Evolutionary conservation across 2,329 filamentous ascomycete genomes (phyloP).

Genomic region (Stagonosporopsis chrysanthemi): DNA sequence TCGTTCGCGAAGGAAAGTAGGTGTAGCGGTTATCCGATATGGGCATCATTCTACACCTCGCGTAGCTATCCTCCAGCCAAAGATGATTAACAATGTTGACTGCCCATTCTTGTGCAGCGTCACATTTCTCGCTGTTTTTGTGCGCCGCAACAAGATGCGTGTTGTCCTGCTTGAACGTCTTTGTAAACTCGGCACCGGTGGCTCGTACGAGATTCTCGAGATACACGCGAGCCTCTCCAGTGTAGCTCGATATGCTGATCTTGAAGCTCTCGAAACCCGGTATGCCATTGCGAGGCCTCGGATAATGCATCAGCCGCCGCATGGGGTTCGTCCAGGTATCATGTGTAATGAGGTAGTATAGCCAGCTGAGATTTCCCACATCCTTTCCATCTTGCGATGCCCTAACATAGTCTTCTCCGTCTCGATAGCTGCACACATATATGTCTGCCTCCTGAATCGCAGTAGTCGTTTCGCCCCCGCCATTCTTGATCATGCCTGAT

Average conservation of each 20-base stretch:
- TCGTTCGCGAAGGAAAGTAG: slow-evolving; percentile 87
- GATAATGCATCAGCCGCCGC: slow-evolving; percentile 86
- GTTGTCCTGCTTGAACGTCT: slow-evolving; percentile 93
- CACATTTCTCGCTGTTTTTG: slow-evolving; percentile 88
- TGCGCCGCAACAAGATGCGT: slow-evolving; percentile 95
- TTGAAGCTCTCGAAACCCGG: slow-evolving; percentile 77
- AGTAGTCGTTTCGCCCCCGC: slow-evolving; percentile 73
- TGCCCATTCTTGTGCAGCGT: slow-evolving; percentile 90
- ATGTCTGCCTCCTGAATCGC: slow-evolving; percentile 76
- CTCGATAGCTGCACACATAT: slow-evolving; percentile 86
- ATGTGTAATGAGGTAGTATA: slow-evolving; percentile 88
- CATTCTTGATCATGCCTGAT: slow-evolving; percentile 71
- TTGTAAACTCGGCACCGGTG: slow-evolving; percentile 87
- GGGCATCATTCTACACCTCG: slow-evolving; percentile 79
- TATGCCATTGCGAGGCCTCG: slow-evolving; percentile 77
- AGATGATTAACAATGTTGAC: slow-evolving; percentile 91
- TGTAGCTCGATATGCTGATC: slow-evolving; percentile 96
- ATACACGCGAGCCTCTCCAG: slow-evolving; percentile 90
- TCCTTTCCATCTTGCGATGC: slow-evolving; percentile 81
- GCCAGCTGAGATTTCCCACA: slow-evolving; percentile 91
- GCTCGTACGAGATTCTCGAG: slow-evolving; percentile 89
- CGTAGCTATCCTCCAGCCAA: slow-evolving; percentile 97
- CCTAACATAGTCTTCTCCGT: slow-evolving; percentile 77
- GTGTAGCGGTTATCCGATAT: slow-evolving; percentile 79
- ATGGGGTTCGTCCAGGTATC: slow-evolving; percentile 89